Evolutionary conservation across 768 basidiomycete genomes (phyloP).

Genomic region (Leccinum arenicola): DNA sequence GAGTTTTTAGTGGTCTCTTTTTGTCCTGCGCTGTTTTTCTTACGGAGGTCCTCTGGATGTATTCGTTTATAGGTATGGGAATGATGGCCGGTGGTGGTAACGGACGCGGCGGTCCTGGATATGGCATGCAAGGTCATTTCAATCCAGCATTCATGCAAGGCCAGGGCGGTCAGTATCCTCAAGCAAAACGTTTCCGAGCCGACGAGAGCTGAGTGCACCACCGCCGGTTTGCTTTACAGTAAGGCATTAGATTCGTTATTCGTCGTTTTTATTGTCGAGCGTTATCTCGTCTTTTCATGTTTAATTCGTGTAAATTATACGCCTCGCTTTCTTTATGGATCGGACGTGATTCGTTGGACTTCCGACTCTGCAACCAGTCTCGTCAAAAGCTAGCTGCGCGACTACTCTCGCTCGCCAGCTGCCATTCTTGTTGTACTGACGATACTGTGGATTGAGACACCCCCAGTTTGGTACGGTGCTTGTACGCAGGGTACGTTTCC

Average conservation of each 20-base stretch:
- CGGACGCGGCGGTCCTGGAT: slow-evolving; percentile 38
- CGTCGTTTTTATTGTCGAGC: slow-evolving; percentile 1
- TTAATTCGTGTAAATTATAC: slow-evolving; percentile 28
- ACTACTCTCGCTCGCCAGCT: slow-evolving; percentile 5
- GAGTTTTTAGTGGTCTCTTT: slow-evolving; percentile 31
- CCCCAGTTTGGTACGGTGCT: slow-evolving; percentile 89
- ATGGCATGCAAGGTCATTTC: slow-evolving; percentile 60
- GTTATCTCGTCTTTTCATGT: slow-evolving; percentile 5
- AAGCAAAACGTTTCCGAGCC: slow-evolving; percentile 52
- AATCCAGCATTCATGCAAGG: slow-evolving; percentile 71
- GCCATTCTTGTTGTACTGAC: slow-evolving; percentile 54
- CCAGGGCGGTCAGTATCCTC: slow-evolving; percentile 40
- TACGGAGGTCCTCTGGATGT: slow-evolving; percentile 29
- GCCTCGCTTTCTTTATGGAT: too few species aligned
- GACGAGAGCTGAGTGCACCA: slow-evolving; percentile 40
- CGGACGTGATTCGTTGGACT: too few species aligned
- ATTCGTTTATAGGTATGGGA: slow-evolving; percentile 46
- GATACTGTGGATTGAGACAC: slow-evolving; percentile 79
- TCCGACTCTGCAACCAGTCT: too few species aligned
- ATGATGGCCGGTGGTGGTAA: slow-evolving; percentile 46
- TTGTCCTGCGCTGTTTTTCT: slow-evolving; percentile 25
- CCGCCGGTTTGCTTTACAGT: background rate
- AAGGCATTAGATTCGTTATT: background rate
- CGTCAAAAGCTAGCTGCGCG: background rate
- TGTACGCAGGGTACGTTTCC: slow-evolving; percentile 78